Evolutionary conservation across 1,139 yeast species (phyloP), one percentile per base, ranked within the genome.

Genomic region (Hemisphaericaspora xylofermentans): DNA sequence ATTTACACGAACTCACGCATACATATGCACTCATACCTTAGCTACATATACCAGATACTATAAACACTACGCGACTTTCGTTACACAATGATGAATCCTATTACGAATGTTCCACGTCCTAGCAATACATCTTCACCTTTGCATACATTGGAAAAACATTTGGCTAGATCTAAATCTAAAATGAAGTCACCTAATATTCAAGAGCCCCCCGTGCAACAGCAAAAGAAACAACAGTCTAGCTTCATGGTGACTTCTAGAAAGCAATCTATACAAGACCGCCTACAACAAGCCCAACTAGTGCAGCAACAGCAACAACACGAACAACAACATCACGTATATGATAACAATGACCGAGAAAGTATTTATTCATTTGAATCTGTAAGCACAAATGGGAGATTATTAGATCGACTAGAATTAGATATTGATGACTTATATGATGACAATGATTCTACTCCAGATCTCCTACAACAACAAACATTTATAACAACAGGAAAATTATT

Each of bases 341-440:
- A 5, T 6, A 24, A 24, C 9, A 24, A 39, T 19, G 28, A 49
- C 32, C 42, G 49, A 19, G 53, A 48, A 32, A 49, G 53, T 42
- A 52, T 72, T 15, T 71, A 69, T 50, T 69, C 76, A 10, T 72
- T 71, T 44, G 77, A 71, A 37, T 70, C 76, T 3, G 74, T 71
- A 6, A 62, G 72, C 41, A 71, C 77, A 26, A 67, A 57, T 45
- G 76, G 75, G 6, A 50, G 76, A 35, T 56, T 72, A 26, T 54
- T 72, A 15, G 77, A 72, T 45, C 59, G 76, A 9, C 55, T 71
- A 38, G 76, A 57, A 15, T 45, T 63, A n/a, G 66, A 60, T 26
- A 51, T 50, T 28, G 61, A 53, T 24, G 62, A 56, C 38, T 46
- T 51, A 4, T 52, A 48, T n/a, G 61, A 54, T 26, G 56, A 45